A percentile compares a stretch with the other conserved stretches of the same genome.
These are phyloP conservation scores for Kickxella alabastrina DNA, from an alignment of 192 early-diverging fungal species.

Conservation along the genomic window DNA sequence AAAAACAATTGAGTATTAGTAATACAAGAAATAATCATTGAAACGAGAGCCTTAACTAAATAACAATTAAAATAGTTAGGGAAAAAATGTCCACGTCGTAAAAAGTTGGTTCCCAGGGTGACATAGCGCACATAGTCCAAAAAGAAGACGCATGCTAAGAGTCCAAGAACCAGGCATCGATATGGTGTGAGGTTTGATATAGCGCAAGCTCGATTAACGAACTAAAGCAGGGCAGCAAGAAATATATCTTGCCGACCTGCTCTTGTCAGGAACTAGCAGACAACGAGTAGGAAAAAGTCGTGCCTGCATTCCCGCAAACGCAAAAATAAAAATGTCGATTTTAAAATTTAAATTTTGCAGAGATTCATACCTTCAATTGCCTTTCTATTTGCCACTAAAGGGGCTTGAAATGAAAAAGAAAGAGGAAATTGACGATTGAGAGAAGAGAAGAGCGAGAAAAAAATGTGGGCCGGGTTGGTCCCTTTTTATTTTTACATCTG, in stretches of 20 bases:
- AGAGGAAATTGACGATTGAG: background rate
- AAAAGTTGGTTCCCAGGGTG: slow-evolving; percentile 44
- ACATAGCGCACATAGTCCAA: background rate
- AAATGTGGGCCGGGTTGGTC: background rate
- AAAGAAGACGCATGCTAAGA: background rate
- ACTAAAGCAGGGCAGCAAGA: background rate
- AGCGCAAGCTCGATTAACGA: slow-evolving; percentile 31
- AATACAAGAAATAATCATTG: too few relatives aligned
- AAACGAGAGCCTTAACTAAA: too few relatives aligned
- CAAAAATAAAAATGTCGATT: slow-evolving; percentile 2
- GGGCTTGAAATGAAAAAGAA: background rate
- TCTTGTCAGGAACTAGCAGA: slow-evolving; percentile 9
- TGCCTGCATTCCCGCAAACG: slow-evolving; percentile 17
- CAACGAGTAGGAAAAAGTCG: slow-evolving; percentile 6
- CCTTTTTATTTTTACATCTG: background rate
- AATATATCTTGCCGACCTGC: background rate
- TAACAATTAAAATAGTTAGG: too few relatives aligned
- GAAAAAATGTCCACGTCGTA: slow-evolving; percentile 24
- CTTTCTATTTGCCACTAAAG: background rate
- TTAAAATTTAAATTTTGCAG: background rate
- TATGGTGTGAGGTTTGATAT: slow-evolving; percentile 14
- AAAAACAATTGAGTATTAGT: too few relatives aligned
- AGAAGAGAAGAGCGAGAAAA: background rate
- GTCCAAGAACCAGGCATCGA: slow-evolving; percentile 47
- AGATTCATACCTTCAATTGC: background rate